Conservation (phyloP, 2,329 filamentous ascomycete species). For the Curvularia verruculosa region DNA sequence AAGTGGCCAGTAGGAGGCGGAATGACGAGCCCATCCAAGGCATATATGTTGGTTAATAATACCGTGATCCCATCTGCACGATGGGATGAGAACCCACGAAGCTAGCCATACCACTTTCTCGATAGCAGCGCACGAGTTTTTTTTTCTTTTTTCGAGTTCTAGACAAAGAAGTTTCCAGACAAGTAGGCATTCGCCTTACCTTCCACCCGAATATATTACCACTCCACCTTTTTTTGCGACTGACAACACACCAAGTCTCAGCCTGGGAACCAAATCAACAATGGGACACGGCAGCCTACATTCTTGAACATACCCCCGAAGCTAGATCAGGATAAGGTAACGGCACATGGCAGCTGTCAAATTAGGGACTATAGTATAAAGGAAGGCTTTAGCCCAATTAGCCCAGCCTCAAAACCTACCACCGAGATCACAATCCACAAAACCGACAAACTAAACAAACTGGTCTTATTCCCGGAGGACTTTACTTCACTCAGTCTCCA, state of each 20-base stretch:
- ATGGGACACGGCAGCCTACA: neutral
- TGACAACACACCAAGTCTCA: neutral
- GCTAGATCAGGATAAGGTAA: neutral
- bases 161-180: neutral
- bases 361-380: neutral
- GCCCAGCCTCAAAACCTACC: neutral
- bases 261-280: neutral
- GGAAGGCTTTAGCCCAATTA: neutral
- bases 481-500: neutral
- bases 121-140: neutral
- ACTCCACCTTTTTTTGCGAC: neutral
- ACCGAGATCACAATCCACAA: neutral
- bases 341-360: neutral
- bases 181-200: neutral
- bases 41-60: neutral
- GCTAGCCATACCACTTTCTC: neutral
- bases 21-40: neutral
- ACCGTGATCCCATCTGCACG: neutral
- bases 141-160: neutral
- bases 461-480: neutral
- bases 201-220: neutral
- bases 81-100: neutral
- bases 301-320: neutral
- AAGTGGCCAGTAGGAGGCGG: neutral
- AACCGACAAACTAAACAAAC: neutral